Evolutionary conservation across 371 early-diverging fungal genomes (phyloP).

Genomic region (Parasitella parasitica): DNA sequence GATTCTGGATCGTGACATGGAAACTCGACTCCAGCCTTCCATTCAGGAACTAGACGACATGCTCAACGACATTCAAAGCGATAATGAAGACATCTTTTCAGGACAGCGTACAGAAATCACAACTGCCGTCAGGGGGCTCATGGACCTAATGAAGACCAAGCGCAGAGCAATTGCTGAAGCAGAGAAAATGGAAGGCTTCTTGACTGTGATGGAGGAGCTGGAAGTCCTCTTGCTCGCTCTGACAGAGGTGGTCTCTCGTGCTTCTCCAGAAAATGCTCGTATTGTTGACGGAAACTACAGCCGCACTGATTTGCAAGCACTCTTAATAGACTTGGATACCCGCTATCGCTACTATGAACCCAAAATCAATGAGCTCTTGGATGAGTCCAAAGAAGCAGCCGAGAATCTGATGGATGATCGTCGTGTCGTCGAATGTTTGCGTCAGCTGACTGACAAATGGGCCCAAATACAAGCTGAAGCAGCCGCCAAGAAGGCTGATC

Average conservation of each 20-base stretch:
- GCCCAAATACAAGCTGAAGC: conserved; percentile 45
- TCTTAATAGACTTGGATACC: conserved; percentile 57
- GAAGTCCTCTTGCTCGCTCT: conserved; percentile 47
- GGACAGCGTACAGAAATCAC: conserved; percentile 48
- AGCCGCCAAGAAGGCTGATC: conserved; percentile 47
- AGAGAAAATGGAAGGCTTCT: conserved; percentile 43
- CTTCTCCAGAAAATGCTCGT: conserved; percentile 36
- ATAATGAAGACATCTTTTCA: conserved; percentile 30
- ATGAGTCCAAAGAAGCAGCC: conserved; percentile 46
- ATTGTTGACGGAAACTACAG: conserved; percentile 33
- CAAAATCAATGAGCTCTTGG: conserved; percentile 48
- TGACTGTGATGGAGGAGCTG: conserved; percentile 48
- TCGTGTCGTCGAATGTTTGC: conserved; percentile 48
- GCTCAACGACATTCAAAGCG: conserved; percentile 18
- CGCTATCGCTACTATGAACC: conserved; percentile 59
- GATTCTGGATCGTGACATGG: conserved; percentile 45
- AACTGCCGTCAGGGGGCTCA: conserved; percentile 33
- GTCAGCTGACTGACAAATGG: conserved; percentile 49
- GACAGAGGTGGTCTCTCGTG: conserved; percentile 45
- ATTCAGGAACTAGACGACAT: conserved; percentile 43
- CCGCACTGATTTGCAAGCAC: conserved; percentile 53
- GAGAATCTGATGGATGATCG: conserved; percentile 44
- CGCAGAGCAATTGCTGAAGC: conserved; percentile 42
- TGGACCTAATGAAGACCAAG: conserved; percentile 39
- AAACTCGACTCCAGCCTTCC: conserved; percentile 34